A percentile compares a stretch with the other conserved stretches of the same genome.
Conservation (phyloP, 331 rosid genomes). For the Rosa hybrid region DNA sequence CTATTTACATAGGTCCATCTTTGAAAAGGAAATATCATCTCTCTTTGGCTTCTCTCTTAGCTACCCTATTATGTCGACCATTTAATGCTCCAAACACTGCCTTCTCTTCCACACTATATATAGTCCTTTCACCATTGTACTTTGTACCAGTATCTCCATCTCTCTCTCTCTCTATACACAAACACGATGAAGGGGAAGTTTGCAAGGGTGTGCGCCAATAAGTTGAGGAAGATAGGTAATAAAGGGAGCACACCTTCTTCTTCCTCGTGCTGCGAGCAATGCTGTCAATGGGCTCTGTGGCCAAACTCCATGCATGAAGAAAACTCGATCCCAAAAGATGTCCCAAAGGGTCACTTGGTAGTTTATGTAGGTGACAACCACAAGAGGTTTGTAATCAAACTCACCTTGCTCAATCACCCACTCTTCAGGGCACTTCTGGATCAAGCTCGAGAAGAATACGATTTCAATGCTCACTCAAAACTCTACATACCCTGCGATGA, state of each 20-base stretch:
- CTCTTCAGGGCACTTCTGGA: constrained; percentile 83
- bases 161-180: constrained; percentile 2
- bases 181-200: constrained; percentile 63
- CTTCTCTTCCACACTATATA: constrained; percentile 49
- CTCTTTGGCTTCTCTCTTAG: constrained; percentile 10
- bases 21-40: constrained; percentile 6
- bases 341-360: constrained; percentile 93
- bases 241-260: constrained; percentile 39
- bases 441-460: constrained; percentile 81
- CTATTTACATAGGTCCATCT: neutral
- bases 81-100: constrained; percentile 49
- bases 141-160: constrained; percentile 14
- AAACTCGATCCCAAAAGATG: constrained; percentile 72
- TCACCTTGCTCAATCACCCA: constrained; percentile 71
- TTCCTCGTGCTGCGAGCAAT: constrained; percentile 49
- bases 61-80: constrained; percentile 55
- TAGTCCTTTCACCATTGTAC: constrained; percentile 46
- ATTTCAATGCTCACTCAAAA: constrained; percentile 60
- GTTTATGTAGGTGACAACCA: constrained; percentile 79
- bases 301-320: constrained; percentile 44
- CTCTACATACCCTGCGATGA: constrained; percentile 85
- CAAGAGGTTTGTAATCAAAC: constrained; percentile 81
- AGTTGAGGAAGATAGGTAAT: constrained; percentile 62
- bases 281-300: constrained; percentile 60
- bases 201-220: constrained; percentile 58